Evolutionary conservation across 2,329 filamentous ascomycete species (phyloP).

Genomic region (Neofusicoccum ribis): DNA sequence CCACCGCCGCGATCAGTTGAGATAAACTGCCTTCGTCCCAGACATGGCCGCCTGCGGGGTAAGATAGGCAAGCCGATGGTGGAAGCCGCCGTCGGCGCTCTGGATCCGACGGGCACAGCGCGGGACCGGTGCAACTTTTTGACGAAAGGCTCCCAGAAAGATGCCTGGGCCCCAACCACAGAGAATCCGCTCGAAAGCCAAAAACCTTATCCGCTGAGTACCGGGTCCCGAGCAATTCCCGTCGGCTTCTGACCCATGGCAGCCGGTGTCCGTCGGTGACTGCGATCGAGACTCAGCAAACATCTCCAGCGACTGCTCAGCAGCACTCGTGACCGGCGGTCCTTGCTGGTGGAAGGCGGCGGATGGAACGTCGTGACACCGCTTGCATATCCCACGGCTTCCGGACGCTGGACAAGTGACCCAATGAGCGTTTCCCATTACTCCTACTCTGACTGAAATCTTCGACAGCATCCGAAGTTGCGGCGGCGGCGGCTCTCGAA

Average conservation of each 20-base stretch:
- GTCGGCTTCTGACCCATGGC: not conserved
- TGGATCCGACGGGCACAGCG: not conserved
- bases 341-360: not conserved
- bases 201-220: not conserved
- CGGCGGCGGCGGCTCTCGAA: not conserved
- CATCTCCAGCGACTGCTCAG: not conserved
- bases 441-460: not conserved
- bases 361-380: not conserved
- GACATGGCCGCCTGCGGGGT: not conserved
- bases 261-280: not conserved
- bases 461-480: not conserved
- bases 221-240: not conserved
- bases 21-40: not conserved
- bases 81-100: not conserved
- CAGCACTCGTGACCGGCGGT: not conserved
- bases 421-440: not conserved
- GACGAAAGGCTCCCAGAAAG: not conserved
- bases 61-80: not conserved
- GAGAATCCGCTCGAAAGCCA: not conserved
- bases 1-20: not conserved
- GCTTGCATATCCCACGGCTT: not conserved
- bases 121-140: not conserved
- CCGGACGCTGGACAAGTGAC: not conserved
- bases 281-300: not conserved
- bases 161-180: not conserved